phyloP scores from a whole-genome alignment of 164 flowering plant genomes.

The Warburgia ugandensis region DNA sequence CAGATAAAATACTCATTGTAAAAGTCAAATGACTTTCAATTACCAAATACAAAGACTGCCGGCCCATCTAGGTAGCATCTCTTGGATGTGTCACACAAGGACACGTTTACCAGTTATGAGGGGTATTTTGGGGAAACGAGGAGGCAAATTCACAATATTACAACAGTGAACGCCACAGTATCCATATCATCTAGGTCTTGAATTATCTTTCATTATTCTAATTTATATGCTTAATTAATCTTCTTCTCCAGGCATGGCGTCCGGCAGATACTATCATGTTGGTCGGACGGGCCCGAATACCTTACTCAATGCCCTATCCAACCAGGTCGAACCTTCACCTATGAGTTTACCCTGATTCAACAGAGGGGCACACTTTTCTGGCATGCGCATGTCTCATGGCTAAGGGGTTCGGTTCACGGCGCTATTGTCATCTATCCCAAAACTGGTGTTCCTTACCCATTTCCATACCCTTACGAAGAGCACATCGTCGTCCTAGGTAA shows the following conservation, averaged over 20 bases:
- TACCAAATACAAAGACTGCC: too few species aligned
- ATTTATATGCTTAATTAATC: not conserved
- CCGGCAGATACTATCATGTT: constrained; percentile 43
- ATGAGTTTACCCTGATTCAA: constrained; percentile 40
- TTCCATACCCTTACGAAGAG: constrained; percentile 37
- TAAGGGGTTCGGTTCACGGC: constrained; percentile 60
- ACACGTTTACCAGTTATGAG: too few species aligned
- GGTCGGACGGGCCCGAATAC: constrained; percentile 69
- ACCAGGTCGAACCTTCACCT: constrained; percentile 44
- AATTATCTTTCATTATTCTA: not conserved
- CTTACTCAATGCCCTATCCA: constrained; percentile 73
- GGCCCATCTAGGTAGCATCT: too few species aligned
- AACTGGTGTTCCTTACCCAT: constrained; percentile 45
- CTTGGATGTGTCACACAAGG: too few species aligned
- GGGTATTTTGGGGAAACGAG: too few species aligned
- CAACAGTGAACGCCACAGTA: too few species aligned
- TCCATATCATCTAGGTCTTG: too few species aligned
- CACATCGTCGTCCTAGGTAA: constrained; percentile 50
- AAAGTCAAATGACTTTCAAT: too few species aligned
- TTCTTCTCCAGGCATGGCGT: constrained; percentile 52
- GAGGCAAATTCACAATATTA: too few species aligned
- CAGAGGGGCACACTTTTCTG: constrained; percentile 67
- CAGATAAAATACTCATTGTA: too few species aligned
- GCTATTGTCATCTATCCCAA: constrained; percentile 54
- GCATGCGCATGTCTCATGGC: constrained; percentile 78